phyloP scores from a whole-genome alignment of 163 green algal species.

The Scenedesmus sp. region DNA sequence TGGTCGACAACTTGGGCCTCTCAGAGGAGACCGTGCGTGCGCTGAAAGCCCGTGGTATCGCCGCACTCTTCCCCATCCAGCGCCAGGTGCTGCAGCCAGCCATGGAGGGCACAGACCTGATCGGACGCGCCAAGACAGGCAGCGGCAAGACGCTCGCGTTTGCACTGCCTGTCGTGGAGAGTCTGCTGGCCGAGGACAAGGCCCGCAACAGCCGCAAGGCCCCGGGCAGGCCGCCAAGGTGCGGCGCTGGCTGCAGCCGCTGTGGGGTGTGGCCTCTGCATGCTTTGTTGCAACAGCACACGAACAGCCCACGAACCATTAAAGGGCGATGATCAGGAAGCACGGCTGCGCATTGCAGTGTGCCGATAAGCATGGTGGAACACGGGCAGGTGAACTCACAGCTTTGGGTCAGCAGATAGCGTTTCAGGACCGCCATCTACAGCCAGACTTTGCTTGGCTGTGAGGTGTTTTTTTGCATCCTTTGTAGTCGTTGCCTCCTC shows the following conservation, averaged over 20 bases:
- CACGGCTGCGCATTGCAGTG: too few species aligned
- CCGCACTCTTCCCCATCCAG: slow-evolving; percentile 92
- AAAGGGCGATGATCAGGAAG: too few species aligned
- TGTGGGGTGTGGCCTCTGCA: not conserved
- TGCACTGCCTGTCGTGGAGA: slow-evolving; percentile 97
- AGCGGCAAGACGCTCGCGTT: slow-evolving; percentile 99
- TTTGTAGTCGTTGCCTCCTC: too few species aligned
- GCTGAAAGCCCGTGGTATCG: slow-evolving; percentile 76
- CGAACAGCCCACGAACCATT: too few species aligned
- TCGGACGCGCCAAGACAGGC: slow-evolving; percentile 95
- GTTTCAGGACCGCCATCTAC: too few species aligned
- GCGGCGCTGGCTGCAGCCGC: not conserved
- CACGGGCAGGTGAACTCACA: too few species aligned
- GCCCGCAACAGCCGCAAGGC: not conserved
- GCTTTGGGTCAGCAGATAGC: too few species aligned
- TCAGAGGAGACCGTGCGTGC: slow-evolving; percentile 64
- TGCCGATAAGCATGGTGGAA: too few species aligned
- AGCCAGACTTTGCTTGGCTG: too few species aligned
- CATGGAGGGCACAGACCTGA: slow-evolving; percentile 91
- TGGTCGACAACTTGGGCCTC: slow-evolving; percentile 73
- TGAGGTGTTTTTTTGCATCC: too few species aligned
- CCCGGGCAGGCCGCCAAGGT: slow-evolving; percentile 40
- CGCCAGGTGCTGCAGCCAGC: slow-evolving; percentile 85
- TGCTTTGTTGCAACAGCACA: too few species aligned
- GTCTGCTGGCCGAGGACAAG: slow-evolving; percentile 73